Evolutionary conservation across 2,329 filamentous ascomycete genomes (phyloP), one percentile per base, ranked within the genome.

Genomic region (Colletotrichum tabaci): DNA sequence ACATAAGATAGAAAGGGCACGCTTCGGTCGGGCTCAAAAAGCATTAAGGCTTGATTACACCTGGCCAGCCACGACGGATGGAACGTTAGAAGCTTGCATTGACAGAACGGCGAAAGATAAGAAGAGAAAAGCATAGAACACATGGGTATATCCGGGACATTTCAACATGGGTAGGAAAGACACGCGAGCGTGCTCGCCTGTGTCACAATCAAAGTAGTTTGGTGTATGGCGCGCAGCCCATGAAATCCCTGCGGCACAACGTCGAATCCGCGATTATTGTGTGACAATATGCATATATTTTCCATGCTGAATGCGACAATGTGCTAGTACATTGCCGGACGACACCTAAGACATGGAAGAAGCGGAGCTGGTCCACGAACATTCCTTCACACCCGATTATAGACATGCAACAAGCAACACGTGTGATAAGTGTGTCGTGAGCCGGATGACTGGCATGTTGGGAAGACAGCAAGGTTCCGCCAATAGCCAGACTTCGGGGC

Each of bases 101-200:
- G 50, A 55, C 10, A 52, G 53, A 15, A 21, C 21, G 58, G 52
- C 38, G 46, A 58, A 63, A 68, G 62, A 38, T 38, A 16, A 61
- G 53, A 68, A 64, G 46, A 67, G 58, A 55, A 52, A 62, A 57
- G 63, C 63, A 71, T 67, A 71, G 35, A 62, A 44, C 46, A 71
- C 46, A 40, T 58, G 57, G 68, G 65, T 62, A 42, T 61, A 63
- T 53, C 12, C 52, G 40, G 49, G 58, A 44, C 44, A 64, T 71
- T 63, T 55, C 58, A 63, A 68, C 57, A 60, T 64, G 35, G 35
- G 35, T 38, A 44, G 57, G 68, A 40, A 53, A 46, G 53, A 53
- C 46, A 46, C 58, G 40, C 40, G 35, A 57, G 52, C 40, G 35
- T 57, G 57, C 15, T 50, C 50, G 38, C 50, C 40, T 46, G 35